phyloP scores from a whole-genome alignment of 2,329 filamentous ascomycete species.

The Metarhizium guizhouense region DNA sequence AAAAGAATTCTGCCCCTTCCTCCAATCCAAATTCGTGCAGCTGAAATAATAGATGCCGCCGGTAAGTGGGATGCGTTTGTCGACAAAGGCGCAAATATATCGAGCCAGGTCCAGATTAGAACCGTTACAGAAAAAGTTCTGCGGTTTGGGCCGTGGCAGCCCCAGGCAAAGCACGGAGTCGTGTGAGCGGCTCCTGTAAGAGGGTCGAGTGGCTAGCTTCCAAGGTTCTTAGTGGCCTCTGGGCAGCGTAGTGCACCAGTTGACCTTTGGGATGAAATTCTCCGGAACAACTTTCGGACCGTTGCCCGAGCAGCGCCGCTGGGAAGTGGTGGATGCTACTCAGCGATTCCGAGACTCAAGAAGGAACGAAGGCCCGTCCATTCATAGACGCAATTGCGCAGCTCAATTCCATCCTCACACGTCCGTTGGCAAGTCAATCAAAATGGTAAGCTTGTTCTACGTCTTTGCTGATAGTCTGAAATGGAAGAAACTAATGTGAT shows the following conservation, averaged over 20 bases:
- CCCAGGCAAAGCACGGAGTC: conserved; percentile 4
- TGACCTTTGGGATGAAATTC: neutral
- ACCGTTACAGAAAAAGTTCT: conserved; percentile 7
- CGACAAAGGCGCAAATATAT: neutral
- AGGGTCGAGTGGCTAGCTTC: neutral
- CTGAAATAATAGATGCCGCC: neutral
- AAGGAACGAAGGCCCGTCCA: conserved; percentile 9
- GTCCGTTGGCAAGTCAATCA: conserved; percentile 31
- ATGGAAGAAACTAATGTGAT: neutral
- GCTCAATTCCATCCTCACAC: conserved; percentile 8
- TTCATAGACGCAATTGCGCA: conserved; percentile 22
- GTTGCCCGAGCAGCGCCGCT: neutral
- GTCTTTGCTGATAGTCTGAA: neutral
- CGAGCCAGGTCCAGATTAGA: neutral
- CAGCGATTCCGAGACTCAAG: neutral
- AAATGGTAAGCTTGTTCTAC: conserved; percentile 41
- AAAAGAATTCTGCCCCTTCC: neutral
- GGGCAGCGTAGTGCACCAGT: neutral
- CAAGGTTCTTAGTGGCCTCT: neutral
- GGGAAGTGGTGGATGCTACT: neutral
- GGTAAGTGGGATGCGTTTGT: neutral
- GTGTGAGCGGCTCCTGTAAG: conserved; percentile 9
- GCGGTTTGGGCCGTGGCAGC: neutral
- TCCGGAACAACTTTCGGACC: conserved; percentile 4
- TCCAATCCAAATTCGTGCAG: neutral